A percentile compares a stretch with the other conserved stretches of the same genome.
Evolutionary conservation across 2,329 filamentous ascomycete species (phyloP).

Genomic region (Niveomyces coronatus): DNA sequence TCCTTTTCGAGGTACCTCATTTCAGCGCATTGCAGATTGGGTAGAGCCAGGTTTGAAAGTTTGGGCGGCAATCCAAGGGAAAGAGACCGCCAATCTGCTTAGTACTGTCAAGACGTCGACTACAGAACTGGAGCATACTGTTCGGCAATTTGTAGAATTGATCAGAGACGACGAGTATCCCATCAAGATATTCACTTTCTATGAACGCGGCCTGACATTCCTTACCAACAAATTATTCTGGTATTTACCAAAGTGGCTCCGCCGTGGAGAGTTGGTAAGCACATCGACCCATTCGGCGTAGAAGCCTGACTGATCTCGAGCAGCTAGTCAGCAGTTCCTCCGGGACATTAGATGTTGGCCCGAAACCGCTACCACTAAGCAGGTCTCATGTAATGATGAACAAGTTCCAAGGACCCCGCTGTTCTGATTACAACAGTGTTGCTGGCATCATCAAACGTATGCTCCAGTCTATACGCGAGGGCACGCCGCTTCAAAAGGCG

Average conservation of each 20-base stretch:
- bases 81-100: slow-evolving; percentile 12
- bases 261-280: not conserved
- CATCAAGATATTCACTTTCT: slow-evolving; percentile 15
- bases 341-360: slow-evolving; percentile 16
- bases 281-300: not conserved
- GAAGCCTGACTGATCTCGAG: not conserved
- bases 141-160: slow-evolving; percentile 14
- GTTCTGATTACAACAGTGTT: slow-evolving; percentile 13
- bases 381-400: slow-evolving; percentile 17
- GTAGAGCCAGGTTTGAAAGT: not conserved
- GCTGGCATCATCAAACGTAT: slow-evolving; percentile 10
- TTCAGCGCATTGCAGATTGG: not conserved
- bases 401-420: slow-evolving; percentile 15
- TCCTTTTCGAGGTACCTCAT: not conserved
- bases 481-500: slow-evolving; percentile 6
- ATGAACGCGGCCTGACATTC: slow-evolving; percentile 14
- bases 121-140: slow-evolving; percentile 13
- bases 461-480: not conserved
- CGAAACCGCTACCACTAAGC: slow-evolving; percentile 15
- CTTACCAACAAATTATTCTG: slow-evolving; percentile 13
- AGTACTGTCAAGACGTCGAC: slow-evolving; percentile 11
- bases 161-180: slow-evolving; percentile 7
- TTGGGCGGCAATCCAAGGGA: slow-evolving; percentile 4
- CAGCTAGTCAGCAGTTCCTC: slow-evolving; percentile 14
- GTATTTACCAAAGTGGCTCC: slow-evolving; percentile 9